Base-by-base conservation (phyloP, 371 early-diverging fungal genomes). In the Parasitella parasitica region DNA sequence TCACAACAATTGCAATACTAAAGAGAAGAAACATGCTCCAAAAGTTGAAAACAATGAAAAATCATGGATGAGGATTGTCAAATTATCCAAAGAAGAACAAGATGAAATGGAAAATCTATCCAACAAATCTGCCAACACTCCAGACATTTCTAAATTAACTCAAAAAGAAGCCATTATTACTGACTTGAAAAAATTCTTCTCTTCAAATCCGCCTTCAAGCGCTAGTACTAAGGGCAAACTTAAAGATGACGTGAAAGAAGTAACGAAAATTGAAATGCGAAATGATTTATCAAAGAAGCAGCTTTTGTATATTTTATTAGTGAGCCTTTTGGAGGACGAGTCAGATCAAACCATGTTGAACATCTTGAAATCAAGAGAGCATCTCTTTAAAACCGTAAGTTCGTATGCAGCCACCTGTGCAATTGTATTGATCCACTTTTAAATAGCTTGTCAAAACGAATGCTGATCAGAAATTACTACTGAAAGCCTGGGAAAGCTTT, bases 221-320 rank as follows among this genome's bases (percentile, higher is more conserved):
- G 56, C 36, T 16, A 27, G 9, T 16, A 57, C 46, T 15, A 55
- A 63, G 39, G 72, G 65, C n/a, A 71, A 72, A 35, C 53, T 80
- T 8, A 54, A 63, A 15, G 86, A 87, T 4, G 89, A 89, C 70
- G 78, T 88, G 32, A 91, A 91, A 66, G 89, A 89, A 66, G 82
- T 89, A 32, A 91, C 89, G 2, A 85, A 88, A 30, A 58, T 89
- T 32, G 91, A 91, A 69, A 89, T 90, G 80, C 79, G 87, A n/a
- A 85, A 91, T 58, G 87, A 87, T 56, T 63, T 91, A 64, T 78
- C 85, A 46, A 91, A 89, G 73, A 82, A 76, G 12, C 86, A 88
- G 60, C 55, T 91, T 12, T 79, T 88, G 32, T 81, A 67, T 56
- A 81, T 89, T 38, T 61, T 91, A 28, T 61, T 91, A 22, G 77